These are phyloP conservation scores for Macrolepiota albuminosa DNA, from an alignment of 768 basidiomycete genomes.

Conservation along the genomic window DNA sequence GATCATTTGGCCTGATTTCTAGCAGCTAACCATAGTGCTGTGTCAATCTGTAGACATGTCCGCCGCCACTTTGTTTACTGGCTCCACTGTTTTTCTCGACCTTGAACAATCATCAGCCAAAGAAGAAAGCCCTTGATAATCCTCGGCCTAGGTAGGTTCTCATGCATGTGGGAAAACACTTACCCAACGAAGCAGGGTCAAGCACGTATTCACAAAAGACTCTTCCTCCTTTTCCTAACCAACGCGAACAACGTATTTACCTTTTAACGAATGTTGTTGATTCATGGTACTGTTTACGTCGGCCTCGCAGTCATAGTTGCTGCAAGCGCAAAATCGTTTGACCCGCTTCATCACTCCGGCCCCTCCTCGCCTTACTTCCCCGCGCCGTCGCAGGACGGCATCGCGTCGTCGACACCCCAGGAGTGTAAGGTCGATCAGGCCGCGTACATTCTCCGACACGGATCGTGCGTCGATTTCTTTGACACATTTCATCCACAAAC, in stretches of 20 bases:
- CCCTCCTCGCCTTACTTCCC: constrained; percentile 39
- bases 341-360: constrained; percentile 39
- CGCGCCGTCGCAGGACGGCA: constrained; percentile 32
- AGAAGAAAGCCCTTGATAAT: not conserved
- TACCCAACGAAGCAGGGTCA: not conserved
- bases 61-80: too few relatives aligned
- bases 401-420: constrained; percentile 25
- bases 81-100: too few relatives aligned
- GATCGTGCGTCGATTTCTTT: constrained; percentile 24
- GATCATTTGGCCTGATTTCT: too few relatives aligned
- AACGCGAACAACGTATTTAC: not conserved
- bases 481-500: too few relatives aligned
- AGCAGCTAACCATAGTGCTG: too few relatives aligned
- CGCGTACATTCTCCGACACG: constrained; percentile 39
- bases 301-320: not conserved
- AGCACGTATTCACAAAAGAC: too few relatives aligned
- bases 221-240: not conserved
- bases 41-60: too few relatives aligned
- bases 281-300: not conserved
- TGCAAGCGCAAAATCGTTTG: constrained; percentile 15
- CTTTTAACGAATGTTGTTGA: not conserved
- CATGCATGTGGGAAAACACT: not conserved
- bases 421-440: constrained; percentile 40
- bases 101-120: too few relatives aligned
- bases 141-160: not conserved